These are phyloP conservation scores for Pulveroboletus sp. DNA, from an alignment of 768 basidiomycete species.

Conservation along the genomic window DNA sequence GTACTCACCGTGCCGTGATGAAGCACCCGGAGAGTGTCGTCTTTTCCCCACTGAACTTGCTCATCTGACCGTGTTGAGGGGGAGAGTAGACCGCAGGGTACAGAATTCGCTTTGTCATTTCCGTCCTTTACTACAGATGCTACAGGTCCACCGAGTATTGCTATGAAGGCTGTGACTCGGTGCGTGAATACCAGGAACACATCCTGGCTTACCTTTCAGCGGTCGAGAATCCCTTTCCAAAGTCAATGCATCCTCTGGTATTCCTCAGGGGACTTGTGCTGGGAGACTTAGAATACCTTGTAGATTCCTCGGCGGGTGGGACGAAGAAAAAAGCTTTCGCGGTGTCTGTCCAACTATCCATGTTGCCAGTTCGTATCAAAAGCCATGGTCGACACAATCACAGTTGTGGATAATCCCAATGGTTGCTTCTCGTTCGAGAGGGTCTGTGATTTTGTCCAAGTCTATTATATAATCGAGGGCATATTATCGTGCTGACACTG, in stretches of 20 bases:
- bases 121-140: constrained; percentile 51
- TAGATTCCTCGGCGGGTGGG: constrained; percentile 75
- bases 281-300: constrained; percentile 75
- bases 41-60: constrained; percentile 64
- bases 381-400: constrained; percentile 31
- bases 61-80: constrained; percentile 64
- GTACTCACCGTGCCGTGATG: constrained; percentile 57
- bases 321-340: constrained; percentile 70
- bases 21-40: constrained; percentile 57
- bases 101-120: constrained; percentile 49
- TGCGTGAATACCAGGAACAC: neutral
- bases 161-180: constrained; percentile 25
- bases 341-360: constrained; percentile 86
- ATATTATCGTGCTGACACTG: neutral
- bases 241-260: constrained; percentile 80
- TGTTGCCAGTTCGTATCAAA: neutral
- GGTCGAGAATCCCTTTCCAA: constrained; percentile 56
- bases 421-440: constrained; percentile 86
- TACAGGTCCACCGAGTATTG: constrained; percentile 39
- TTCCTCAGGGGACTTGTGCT: constrained; percentile 64
- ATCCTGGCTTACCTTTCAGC: constrained; percentile 47
- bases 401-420: constrained; percentile 96
- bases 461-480: constrained; percentile 43
- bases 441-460: constrained; percentile 81
- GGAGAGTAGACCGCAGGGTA: constrained; percentile 53